Evolutionary conservation across 179 eudicot genomes (phyloP).

Genomic region (Beta corolliflora): DNA sequence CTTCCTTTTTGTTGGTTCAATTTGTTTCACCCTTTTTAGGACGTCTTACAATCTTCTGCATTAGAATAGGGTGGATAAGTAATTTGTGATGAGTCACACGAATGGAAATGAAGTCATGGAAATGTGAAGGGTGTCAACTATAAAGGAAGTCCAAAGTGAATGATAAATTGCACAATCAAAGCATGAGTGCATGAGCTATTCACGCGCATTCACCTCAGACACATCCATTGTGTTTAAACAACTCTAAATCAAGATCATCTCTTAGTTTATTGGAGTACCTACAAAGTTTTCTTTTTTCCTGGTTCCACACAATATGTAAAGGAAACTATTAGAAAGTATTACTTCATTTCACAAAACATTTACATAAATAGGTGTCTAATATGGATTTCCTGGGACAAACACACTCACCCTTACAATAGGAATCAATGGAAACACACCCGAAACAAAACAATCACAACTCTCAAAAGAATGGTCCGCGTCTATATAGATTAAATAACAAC

Average conservation of each 20-base stretch:
- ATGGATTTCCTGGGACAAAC: background rate
- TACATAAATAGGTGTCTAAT: slow-evolving; percentile 14
- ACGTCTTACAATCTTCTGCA: background rate
- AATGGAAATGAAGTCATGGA: slow-evolving; percentile 29
- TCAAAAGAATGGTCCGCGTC: slow-evolving; percentile 33
- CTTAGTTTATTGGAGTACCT: background rate
- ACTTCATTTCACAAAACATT: slow-evolving; percentile 17
- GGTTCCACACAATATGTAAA: background rate
- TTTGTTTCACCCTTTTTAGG: background rate
- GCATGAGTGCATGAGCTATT: slow-evolving; percentile 27
- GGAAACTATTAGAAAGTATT: background rate
- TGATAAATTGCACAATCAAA: slow-evolving; percentile 31
- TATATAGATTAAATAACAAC: slow-evolving; percentile 19
- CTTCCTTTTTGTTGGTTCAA: slow-evolving; percentile 8
- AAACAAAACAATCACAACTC: slow-evolving; percentile 6
- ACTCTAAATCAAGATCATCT: background rate
- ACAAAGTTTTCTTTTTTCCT: background rate
- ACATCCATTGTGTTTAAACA: background rate
- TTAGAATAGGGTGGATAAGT: slow-evolving; percentile 17
- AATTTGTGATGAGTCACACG: slow-evolving; percentile 14
- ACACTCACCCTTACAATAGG: slow-evolving; percentile 11
- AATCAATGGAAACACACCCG: slow-evolving; percentile 6
- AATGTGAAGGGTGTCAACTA: slow-evolving; percentile 22
- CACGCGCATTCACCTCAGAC: slow-evolving; percentile 8
- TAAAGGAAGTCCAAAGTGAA: slow-evolving; percentile 25